phyloP scores from a whole-genome alignment of 2,329 filamentous ascomycete genomes.

The Ophiostoma tasmaniense region DNA sequence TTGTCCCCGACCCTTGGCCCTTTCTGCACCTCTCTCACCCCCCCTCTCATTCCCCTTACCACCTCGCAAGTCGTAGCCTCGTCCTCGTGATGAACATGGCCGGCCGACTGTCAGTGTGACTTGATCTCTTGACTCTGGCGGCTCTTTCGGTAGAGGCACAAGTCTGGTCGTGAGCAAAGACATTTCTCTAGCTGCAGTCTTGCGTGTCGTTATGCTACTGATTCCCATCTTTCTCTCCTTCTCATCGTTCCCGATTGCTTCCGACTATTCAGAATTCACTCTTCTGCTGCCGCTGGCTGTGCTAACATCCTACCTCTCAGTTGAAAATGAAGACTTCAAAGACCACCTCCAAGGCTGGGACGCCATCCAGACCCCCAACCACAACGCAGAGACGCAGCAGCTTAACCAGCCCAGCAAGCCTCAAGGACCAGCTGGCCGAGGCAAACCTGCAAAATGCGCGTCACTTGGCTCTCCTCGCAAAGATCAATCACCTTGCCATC shows the following conservation, averaged over 20 bases:
- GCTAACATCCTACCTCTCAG: background rate
- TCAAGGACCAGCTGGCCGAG: background rate
- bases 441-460: background rate
- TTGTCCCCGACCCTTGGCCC: too few relatives aligned
- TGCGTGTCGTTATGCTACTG: too few relatives aligned
- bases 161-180: too few relatives aligned
- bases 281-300: background rate
- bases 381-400: background rate
- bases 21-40: too few relatives aligned
- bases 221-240: too few relatives aligned
- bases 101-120: background rate
- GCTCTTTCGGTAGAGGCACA: background rate
- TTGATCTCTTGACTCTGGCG: background rate
- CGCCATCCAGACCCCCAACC: background rate
- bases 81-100: too few relatives aligned
- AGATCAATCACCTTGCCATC: background rate
- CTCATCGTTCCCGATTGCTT: too few relatives aligned
- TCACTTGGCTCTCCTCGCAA: background rate
- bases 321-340: background rate
- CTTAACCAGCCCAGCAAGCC: background rate
- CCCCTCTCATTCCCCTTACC: too few relatives aligned
- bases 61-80: too few relatives aligned
- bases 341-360: background rate
- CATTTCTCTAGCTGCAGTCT: background rate
- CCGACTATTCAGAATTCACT: too few relatives aligned